phyloP scores from a whole-genome alignment of 1,284 basidiomycete species.

The Anthracocystis walkeri region DNA sequence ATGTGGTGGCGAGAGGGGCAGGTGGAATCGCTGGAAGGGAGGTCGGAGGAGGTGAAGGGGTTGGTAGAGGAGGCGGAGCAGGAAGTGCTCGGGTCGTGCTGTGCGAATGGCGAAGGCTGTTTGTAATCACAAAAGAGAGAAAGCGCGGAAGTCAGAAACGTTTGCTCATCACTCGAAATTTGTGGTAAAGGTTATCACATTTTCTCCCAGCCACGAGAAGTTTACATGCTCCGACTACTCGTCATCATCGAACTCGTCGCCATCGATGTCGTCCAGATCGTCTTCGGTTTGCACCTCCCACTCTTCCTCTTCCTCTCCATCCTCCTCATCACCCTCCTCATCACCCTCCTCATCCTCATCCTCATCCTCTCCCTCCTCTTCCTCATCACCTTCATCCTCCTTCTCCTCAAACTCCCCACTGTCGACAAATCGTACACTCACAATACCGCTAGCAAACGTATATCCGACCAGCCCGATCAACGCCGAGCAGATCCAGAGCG shows the following conservation, averaged over 20 bases:
- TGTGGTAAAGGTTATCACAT: not conserved
- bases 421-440: slow-evolving; percentile 51
- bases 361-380: slow-evolving; percentile 18
- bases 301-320: slow-evolving; percentile 23
- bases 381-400: slow-evolving; percentile 27
- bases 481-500: slow-evolving; percentile 54
- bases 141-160: slow-evolving; percentile 4
- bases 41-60: not conserved
- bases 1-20: slow-evolving; percentile 46
- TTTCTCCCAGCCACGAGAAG: not conserved
- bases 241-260: slow-evolving; percentile 17
- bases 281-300: slow-evolving; percentile 27
- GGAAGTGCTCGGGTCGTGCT: slow-evolving; percentile 17
- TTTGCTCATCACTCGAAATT: not conserved
- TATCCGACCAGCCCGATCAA: slow-evolving; percentile 56
- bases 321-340: slow-evolving; percentile 21
- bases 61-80: not conserved
- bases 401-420: slow-evolving; percentile 24
- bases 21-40: not conserved
- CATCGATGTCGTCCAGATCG: slow-evolving; percentile 23
- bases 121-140: not conserved
- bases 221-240: too few species aligned
- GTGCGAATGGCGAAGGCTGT: slow-evolving; percentile 1
- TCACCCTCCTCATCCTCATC: not conserved
- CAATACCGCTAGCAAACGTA: slow-evolving; percentile 59